A percentile compares a stretch with the other conserved stretches of the same genome.
These are phyloP conservation scores for Domatiomyces globalis DNA, from an alignment of 2,329 filamentous ascomycete genomes.

Conservation along the genomic window DNA sequence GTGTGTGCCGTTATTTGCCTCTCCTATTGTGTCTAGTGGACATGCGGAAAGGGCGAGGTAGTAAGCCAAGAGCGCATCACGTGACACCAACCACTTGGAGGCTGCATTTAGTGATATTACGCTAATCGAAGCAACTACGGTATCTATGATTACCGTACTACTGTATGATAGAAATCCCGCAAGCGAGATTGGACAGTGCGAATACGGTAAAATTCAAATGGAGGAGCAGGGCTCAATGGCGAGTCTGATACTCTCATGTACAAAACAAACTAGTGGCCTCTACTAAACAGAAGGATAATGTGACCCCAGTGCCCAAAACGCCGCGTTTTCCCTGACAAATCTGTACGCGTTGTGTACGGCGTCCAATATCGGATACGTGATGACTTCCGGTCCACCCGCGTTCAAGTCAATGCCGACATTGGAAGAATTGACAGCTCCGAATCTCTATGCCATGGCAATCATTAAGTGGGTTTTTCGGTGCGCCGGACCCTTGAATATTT, in stretches of 20 bases:
- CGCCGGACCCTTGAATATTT: neutral
- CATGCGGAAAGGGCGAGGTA: too few relatives aligned
- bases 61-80: neutral
- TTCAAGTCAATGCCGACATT: neutral
- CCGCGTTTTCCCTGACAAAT: neutral
- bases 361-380: neutral
- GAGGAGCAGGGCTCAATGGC: neutral
- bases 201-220: too few relatives aligned
- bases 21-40: too few relatives aligned
- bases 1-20: neutral
- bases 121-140: too few relatives aligned
- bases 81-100: neutral
- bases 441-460: conserved; percentile 18
- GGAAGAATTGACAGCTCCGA: neutral
- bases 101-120: neutral
- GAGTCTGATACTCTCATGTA: neutral
- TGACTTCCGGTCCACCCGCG: neutral
- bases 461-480: conserved; percentile 7
- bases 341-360: neutral
- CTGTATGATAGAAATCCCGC: too few relatives aligned
- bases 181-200: too few relatives aligned
- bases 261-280: neutral
- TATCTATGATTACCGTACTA: too few relatives aligned
- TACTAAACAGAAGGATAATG: neutral
- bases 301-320: neutral